Evolutionary conservation across 2,329 filamentous ascomycete genomes (phyloP).

Genomic region (Pseudogymnoascus sp.): DNA sequence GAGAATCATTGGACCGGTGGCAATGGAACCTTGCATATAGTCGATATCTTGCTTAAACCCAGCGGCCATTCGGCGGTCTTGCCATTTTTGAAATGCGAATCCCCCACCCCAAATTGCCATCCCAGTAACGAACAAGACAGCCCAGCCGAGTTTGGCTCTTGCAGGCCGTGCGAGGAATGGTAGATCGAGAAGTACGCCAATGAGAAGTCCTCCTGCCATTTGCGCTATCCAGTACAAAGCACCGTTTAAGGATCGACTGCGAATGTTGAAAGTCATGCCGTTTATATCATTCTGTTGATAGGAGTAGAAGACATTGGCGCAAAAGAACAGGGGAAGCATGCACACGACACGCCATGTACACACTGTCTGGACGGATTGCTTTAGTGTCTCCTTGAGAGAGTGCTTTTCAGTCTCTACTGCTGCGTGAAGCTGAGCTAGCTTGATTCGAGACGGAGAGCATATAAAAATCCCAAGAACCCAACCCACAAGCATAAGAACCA

Average conservation of each 20-base stretch:
- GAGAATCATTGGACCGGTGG: constrained; percentile 70
- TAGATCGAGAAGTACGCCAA: constrained; percentile 63
- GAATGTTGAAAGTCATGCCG: constrained; percentile 59
- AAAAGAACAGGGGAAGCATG: constrained; percentile 73
- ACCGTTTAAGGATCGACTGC: constrained; percentile 68
- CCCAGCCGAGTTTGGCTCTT: constrained; percentile 57
- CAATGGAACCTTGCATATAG: constrained; percentile 48
- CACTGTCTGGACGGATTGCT: constrained; percentile 54
- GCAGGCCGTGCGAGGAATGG: constrained; percentile 49
- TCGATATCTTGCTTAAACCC: constrained; percentile 14
- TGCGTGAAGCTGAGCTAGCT: constrained; percentile 41
- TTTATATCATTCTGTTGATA: constrained; percentile 74
- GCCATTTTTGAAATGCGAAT: constrained; percentile 66
- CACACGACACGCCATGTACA: constrained; percentile 48
- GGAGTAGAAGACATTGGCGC: constrained; percentile 72
- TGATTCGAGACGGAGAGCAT: constrained; percentile 67
- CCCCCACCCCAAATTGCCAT: constrained; percentile 77
- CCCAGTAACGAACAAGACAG: constrained; percentile 56
- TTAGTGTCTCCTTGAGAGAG: constrained; percentile 65
- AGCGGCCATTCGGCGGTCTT: constrained; percentile 34
- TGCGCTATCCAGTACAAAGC: constrained; percentile 73
- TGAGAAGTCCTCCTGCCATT: constrained; percentile 65
- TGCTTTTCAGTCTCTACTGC: constrained; percentile 33
- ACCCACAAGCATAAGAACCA: constrained; percentile 35
- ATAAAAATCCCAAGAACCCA: constrained; percentile 56